Evolutionary conservation across 2,329 filamentous ascomycete genomes (phyloP).

Genomic region (Pseudocercospora macadamiae): DNA sequence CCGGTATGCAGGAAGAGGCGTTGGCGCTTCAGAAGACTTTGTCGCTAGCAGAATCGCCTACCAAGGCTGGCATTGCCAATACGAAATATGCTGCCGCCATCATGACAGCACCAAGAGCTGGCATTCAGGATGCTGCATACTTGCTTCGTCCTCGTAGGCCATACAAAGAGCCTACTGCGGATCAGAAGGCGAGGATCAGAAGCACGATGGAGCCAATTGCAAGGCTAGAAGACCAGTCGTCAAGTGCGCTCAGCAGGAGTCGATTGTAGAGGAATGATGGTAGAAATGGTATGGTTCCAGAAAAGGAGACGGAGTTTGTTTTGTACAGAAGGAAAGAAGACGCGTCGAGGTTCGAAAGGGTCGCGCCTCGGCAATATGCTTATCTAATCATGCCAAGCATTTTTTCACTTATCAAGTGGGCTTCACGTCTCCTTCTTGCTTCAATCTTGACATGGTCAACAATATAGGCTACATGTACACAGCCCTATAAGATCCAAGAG

Average conservation of each 20-base stretch:
- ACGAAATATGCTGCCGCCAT: conserved; percentile 70
- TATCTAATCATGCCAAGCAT: too few relatives aligned
- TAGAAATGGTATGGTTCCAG: too few relatives aligned
- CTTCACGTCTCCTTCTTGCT: too few relatives aligned
- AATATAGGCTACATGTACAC: too few relatives aligned
- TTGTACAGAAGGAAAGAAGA: too few relatives aligned
- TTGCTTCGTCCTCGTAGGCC: conserved; percentile 61
- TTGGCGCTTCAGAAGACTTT: conserved; percentile 63
- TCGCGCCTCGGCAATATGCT: too few relatives aligned
- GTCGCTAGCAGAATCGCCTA: conserved; percentile 66
- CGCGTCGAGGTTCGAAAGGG: too few relatives aligned
- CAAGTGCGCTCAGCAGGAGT: neutral
- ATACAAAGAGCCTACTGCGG: conserved; percentile 54
- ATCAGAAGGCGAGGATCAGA: conserved; percentile 44
- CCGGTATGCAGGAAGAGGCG: conserved; percentile 62
- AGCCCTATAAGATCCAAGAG: too few relatives aligned
- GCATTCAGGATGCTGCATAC: conserved; percentile 59
- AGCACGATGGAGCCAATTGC: conserved; percentile 42
- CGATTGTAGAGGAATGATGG: conserved; percentile 6
- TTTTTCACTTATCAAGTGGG: too few relatives aligned
- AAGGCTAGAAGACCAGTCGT: conserved; percentile 1
- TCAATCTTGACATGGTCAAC: too few relatives aligned
- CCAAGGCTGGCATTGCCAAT: conserved; percentile 67
- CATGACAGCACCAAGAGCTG: conserved; percentile 59
- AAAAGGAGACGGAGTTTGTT: too few relatives aligned